Evolutionary conservation across 306 rosid species (phyloP).

Genomic region (Senna tora): DNA sequence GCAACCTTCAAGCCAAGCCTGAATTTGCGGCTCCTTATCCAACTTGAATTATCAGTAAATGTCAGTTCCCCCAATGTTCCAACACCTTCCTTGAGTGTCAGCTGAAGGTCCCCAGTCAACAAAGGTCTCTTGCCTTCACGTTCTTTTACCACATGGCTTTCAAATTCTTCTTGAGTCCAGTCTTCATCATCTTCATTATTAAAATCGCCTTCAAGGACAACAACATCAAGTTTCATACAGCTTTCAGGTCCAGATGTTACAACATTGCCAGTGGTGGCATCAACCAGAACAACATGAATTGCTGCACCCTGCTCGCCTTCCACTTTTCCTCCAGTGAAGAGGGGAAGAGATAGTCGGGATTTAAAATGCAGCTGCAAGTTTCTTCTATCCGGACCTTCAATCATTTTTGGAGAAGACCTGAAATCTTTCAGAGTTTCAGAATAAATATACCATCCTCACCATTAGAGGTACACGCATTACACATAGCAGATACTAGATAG

Average conservation of each 20-base stretch:
- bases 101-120: constrained; percentile 87
- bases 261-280: constrained; percentile 57
- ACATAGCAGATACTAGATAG: constrained; percentile 15
- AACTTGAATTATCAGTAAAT: constrained; percentile 97
- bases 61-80: constrained; percentile 93
- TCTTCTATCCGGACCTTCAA: constrained; percentile 92
- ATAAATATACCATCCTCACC: constrained; percentile 34
- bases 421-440: constrained; percentile 41
- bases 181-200: constrained; percentile 92
- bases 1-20: constrained; percentile 92
- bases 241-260: constrained; percentile 83
- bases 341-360: constrained; percentile 92
- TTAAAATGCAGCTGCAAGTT: constrained; percentile 81
- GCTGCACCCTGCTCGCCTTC: constrained; percentile 99
- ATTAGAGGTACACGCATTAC: constrained; percentile 15
- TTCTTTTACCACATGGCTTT: constrained; percentile 93
- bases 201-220: constrained; percentile 98
- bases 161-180: constrained; percentile 93
- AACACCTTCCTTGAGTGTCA: constrained; percentile 95
- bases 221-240: constrained; percentile 76
- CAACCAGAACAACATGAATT: constrained; percentile 83
- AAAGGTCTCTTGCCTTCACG: constrained; percentile 98
- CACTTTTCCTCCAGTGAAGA: constrained; percentile 98
- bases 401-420: constrained; percentile 96
- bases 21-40: constrained; percentile 99